These are phyloP conservation scores for Neohortaea acidophila DNA, from an alignment of 495 filamentous ascomycete genomes.

Conservation along the genomic window DNA sequence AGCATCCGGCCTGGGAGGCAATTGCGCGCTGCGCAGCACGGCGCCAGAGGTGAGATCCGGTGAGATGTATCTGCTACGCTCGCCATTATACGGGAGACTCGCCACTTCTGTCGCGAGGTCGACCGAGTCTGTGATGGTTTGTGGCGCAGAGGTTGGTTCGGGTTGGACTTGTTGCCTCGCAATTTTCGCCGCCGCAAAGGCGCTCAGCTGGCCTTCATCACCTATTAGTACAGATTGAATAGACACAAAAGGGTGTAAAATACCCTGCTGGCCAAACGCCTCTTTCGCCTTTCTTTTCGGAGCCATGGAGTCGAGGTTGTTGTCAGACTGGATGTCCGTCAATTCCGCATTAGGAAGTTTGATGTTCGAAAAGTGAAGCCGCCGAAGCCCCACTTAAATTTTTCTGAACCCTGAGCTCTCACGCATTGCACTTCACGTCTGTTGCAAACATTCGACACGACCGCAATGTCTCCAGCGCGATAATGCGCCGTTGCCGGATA, in stretches of 20 bases:
- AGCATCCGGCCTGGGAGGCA: neutral
- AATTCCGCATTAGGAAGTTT: conserved; percentile 5
- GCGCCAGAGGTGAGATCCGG: too few relatives aligned
- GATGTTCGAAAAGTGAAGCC: neutral
- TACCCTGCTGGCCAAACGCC: conserved; percentile 12
- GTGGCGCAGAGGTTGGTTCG: neutral
- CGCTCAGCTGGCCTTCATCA: conserved; percentile 13
- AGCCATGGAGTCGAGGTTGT: conserved; percentile 8
- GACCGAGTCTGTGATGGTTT: neutral
- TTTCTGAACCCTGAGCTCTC: neutral
- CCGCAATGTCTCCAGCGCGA: too few relatives aligned
- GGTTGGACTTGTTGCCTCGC: conserved; percentile 3
- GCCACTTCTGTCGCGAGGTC: conserved; percentile 4
- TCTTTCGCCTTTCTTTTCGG: conserved; percentile 14
- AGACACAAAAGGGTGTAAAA: neutral
- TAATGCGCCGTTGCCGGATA: too few relatives aligned
- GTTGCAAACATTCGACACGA: neutral
- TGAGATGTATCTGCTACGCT: conserved; percentile 2
- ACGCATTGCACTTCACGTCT: neutral
- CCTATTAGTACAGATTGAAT: neutral
- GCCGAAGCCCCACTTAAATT: conserved; percentile 3
- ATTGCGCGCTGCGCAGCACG: too few relatives aligned
- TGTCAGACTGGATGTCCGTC: neutral
- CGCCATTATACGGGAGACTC: conserved; percentile 6
- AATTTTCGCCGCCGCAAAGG: conserved; percentile 16